Percentiles rank a stretch among this genome's conserved stretches.
These are phyloP conservation scores for Allantophomopsis lycopodina DNA, from an alignment of 2,329 filamentous ascomycete genomes.

Conservation along the genomic window DNA sequence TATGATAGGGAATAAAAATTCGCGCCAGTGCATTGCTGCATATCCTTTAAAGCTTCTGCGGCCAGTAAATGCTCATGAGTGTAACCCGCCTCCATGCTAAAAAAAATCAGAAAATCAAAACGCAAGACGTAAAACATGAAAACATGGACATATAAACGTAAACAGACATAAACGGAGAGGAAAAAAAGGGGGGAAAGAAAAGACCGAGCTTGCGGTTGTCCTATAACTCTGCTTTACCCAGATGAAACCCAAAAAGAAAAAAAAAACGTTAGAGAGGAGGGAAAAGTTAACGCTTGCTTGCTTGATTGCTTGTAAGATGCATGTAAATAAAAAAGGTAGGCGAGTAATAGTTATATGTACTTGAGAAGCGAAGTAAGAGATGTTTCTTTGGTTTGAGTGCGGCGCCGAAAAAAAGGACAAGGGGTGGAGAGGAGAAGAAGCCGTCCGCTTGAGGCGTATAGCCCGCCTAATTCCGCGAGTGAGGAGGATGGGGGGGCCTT, in stretches of 20 bases:
- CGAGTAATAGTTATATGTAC: background rate
- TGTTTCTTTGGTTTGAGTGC: background rate
- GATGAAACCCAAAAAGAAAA: background rate
- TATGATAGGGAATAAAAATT: too few relatives aligned
- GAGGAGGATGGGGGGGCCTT: constrained; percentile 28
- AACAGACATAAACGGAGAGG: background rate
- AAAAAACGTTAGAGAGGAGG: background rate
- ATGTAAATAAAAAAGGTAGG: background rate
- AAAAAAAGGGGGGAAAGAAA: background rate
- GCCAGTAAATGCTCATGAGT: too few relatives aligned
- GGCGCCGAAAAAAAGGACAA: background rate
- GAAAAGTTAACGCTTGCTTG: background rate
- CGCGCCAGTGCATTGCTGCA: too few relatives aligned
- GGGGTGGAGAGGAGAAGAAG: constrained; percentile 6
- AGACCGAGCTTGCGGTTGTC: constrained; percentile 1
- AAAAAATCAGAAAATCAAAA: too few relatives aligned
- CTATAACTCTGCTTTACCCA: too few relatives aligned
- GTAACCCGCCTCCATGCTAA: too few relatives aligned
- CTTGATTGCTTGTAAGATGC: background rate
- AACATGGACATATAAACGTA: too few relatives aligned
- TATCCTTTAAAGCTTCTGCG: too few relatives aligned
- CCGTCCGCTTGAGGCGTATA: constrained; percentile 8
- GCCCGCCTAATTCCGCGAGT: constrained; percentile 25
- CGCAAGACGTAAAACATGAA: too few relatives aligned
- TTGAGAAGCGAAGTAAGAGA: background rate